Evolutionary conservation across 257 asterid genomes (phyloP).

Genomic region (Rehmannia glutinosa): DNA sequence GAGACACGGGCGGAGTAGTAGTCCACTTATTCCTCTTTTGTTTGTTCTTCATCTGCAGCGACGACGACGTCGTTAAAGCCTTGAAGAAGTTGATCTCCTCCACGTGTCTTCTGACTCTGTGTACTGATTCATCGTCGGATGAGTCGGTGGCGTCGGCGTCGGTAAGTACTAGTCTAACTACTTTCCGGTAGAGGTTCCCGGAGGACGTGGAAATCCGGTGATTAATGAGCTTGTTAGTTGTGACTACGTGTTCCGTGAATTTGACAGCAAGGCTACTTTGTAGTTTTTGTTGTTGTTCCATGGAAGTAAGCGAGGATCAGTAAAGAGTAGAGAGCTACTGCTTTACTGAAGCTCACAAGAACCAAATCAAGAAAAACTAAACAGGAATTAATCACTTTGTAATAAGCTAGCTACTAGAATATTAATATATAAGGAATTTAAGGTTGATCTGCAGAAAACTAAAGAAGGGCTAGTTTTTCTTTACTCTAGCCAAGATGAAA

Average conservation of each 20-base stretch:
- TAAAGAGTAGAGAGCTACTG: background rate
- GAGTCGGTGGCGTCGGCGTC: slow-evolving; percentile 81
- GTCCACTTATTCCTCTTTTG: too few relatives aligned
- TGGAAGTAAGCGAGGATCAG: background rate
- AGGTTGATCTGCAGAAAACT: too few relatives aligned
- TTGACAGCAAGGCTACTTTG: slow-evolving; percentile 30
- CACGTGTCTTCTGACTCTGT: slow-evolving; percentile 55
- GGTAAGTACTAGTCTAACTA: slow-evolving; percentile 41
- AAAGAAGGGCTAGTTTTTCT: too few relatives aligned
- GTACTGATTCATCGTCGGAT: slow-evolving; percentile 28
- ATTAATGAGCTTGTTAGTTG: slow-evolving; percentile 32
- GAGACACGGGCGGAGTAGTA: too few relatives aligned
- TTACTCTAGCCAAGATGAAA: too few relatives aligned
- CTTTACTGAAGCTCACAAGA: too few relatives aligned
- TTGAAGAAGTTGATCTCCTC: slow-evolving; percentile 54
- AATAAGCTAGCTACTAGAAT: too few relatives aligned
- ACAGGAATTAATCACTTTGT: too few relatives aligned
- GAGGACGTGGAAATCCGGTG: slow-evolving; percentile 11
- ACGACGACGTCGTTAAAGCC: too few relatives aligned
- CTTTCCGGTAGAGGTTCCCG: slow-evolving; percentile 20
- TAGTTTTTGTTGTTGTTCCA: slow-evolving; percentile 24
- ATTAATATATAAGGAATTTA: too few relatives aligned
- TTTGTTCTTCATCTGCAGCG: too few relatives aligned
- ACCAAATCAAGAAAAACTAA: too few relatives aligned
- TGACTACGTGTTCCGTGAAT: slow-evolving; percentile 45